Evolutionary conservation across 495 filamentous ascomycete species (phyloP).

Genomic region (Pyrenula aspistea): DNA sequence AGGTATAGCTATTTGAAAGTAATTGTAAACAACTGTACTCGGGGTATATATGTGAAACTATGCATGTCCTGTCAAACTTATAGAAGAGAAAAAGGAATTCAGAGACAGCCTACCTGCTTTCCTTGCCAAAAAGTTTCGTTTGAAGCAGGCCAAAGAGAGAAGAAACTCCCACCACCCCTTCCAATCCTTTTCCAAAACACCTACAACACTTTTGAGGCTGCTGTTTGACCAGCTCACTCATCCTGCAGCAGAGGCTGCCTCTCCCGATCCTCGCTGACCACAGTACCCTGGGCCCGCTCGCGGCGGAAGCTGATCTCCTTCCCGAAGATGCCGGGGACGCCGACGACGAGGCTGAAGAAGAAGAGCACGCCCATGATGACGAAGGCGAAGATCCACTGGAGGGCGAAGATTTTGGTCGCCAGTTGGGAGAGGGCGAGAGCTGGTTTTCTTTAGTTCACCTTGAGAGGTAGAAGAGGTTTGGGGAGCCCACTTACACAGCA

Average conservation of each 20-base stretch:
- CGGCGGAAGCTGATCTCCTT: conserved; percentile 31
- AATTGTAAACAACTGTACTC: too few relatives aligned
- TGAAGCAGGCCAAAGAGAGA: too few relatives aligned
- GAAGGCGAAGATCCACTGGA: conserved; percentile 91
- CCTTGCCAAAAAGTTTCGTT: too few relatives aligned
- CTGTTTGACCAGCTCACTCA: too few relatives aligned
- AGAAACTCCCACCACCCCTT: too few relatives aligned
- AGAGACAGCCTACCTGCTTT: too few relatives aligned
- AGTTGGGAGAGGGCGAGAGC: conserved; percentile 69
- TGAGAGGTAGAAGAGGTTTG: neutral
- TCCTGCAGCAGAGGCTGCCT: conserved; percentile 24
- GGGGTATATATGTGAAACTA: too few relatives aligned
- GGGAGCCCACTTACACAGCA: conserved; percentile 37
- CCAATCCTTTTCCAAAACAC: too few relatives aligned
- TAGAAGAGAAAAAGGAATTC: too few relatives aligned
- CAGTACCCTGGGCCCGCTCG: neutral
- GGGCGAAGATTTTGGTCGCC: conserved; percentile 50
- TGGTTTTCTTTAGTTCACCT: conserved; percentile 8
- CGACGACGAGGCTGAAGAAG: conserved; percentile 47
- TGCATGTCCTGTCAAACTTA: too few relatives aligned
- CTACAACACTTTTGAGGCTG: too few relatives aligned
- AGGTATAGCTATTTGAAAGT: too few relatives aligned
- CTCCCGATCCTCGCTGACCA: conserved; percentile 25
- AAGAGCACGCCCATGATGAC: conserved; percentile 67
- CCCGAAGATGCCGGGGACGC: conserved; percentile 50